Evolutionary conservation across 495 filamentous ascomycete species (phyloP).

Genomic region (Apiosordaria backusii): DNA sequence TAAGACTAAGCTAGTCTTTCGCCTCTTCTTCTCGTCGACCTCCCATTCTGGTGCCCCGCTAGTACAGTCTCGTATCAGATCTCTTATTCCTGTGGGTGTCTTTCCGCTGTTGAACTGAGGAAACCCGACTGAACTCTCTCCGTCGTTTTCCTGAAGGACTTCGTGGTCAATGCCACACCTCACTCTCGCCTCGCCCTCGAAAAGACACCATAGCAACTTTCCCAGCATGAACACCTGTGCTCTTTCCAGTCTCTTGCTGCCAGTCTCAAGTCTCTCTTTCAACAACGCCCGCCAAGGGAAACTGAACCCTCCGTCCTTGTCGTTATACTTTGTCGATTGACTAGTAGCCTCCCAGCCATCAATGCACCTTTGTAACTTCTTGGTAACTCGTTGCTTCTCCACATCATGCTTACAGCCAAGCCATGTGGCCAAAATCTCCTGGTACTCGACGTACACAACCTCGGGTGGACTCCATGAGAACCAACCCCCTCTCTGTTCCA

Average conservation of each 20-base stretch:
- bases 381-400: constrained; percentile 2
- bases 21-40: not conserved
- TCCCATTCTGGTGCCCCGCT: constrained; percentile 28
- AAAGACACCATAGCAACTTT: constrained; percentile 39
- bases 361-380: constrained; percentile 8
- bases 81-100: constrained; percentile 15
- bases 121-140: constrained; percentile 15
- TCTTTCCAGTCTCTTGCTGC: constrained; percentile 19
- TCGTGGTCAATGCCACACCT: constrained; percentile 30
- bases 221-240: constrained; percentile 38
- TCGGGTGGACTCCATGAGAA: constrained; percentile 35
- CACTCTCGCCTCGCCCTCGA: constrained; percentile 26
- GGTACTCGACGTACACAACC: constrained; percentile 32
- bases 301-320: constrained; percentile 27
- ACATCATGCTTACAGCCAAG: constrained; percentile 1
- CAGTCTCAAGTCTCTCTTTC: not conserved
- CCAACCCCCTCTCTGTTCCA: constrained; percentile 36
- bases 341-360: constrained; percentile 11
- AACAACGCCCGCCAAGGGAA: constrained; percentile 22
- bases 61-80: constrained; percentile 29
- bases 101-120: constrained; percentile 22
- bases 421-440: constrained; percentile 22
- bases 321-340: constrained; percentile 19
- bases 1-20: constrained; percentile 13
- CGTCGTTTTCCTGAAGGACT: constrained; percentile 19